Conservation (phyloP, 1,284 basidiomycete species). For the Schizophyllum amplum region DNA sequence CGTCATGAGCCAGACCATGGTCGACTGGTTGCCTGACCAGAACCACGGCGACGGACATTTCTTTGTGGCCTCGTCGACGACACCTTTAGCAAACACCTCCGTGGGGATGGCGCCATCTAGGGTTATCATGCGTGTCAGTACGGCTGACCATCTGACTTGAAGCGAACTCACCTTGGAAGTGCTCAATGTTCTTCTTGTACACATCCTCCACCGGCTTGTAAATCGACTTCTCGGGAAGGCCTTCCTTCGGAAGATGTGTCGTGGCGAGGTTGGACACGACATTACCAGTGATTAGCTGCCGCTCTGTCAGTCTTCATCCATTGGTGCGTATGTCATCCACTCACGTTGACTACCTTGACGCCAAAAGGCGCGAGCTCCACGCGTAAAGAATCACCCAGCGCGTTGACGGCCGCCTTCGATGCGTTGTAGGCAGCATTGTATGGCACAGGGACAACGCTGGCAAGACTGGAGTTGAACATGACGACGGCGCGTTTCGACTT, state of each 20-base stretch:
- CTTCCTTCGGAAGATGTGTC: conserved; percentile 11
- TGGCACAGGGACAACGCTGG: conserved; percentile 19
- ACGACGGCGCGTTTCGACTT: conserved; percentile 16
- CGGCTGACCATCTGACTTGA: too few species aligned
- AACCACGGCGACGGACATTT: conserved; percentile 15
- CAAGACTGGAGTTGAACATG: conserved; percentile 18
- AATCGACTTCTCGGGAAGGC: conserved; percentile 14
- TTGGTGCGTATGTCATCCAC: conserved; percentile 8
- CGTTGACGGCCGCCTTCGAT: conserved; percentile 22
- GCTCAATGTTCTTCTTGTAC: conserved; percentile 16
- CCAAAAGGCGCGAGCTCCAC: conserved; percentile 24
- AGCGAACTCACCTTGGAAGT: not conserved
- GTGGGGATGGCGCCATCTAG: conserved; percentile 11
- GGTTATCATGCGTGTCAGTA: too few species aligned
- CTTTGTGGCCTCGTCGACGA: conserved; percentile 20
- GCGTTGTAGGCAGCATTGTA: conserved; percentile 20
- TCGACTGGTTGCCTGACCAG: conserved; percentile 16
- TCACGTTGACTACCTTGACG: conserved; percentile 22
- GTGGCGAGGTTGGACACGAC: too few species aligned
- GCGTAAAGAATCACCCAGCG: conserved; percentile 20
- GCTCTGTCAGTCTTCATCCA: conserved; percentile 9
- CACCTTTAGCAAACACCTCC: conserved; percentile 15
- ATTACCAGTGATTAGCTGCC: too few species aligned
- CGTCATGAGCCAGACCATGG: conserved; percentile 18
- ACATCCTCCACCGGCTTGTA: conserved; percentile 20